Conservation (phyloP, 1,284 basidiomycete genomes). For the Phylloporus sp. region DNA sequence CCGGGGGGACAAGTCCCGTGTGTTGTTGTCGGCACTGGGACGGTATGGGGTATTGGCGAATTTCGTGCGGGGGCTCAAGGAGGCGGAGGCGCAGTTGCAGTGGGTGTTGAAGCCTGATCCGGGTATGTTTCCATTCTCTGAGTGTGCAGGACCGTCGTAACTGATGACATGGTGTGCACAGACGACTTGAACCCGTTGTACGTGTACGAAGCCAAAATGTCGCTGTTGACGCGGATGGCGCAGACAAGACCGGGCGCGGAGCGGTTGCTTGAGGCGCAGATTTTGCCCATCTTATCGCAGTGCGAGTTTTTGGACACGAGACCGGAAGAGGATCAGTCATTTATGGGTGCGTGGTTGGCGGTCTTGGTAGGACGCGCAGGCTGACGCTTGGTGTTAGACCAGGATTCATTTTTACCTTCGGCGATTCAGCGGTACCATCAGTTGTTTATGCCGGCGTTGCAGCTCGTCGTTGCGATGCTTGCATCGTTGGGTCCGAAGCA, state of each 20-base stretch:
- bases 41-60: conserved; percentile 83
- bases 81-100: conserved; percentile 80
- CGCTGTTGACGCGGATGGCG: conserved; percentile 84
- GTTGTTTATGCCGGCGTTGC: conserved; percentile 83
- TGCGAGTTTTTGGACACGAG: conserved; percentile 88
- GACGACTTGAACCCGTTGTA: conserved; percentile 92
- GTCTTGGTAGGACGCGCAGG: background rate
- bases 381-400: conserved; percentile 52
- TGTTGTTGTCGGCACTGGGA: conserved; percentile 63
- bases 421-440: conserved; percentile 90
- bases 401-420: conserved; percentile 86
- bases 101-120: conserved; percentile 88
- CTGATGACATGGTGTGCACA: conserved; percentile 41
- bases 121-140: conserved; percentile 51
- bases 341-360: conserved; percentile 62
- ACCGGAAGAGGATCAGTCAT: conserved; percentile 81
- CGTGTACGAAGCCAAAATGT: conserved; percentile 95
- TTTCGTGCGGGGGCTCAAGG: conserved; percentile 85
- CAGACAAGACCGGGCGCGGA: conserved; percentile 86
- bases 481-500: conserved; percentile 72
- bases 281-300: conserved; percentile 80
- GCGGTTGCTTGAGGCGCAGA: conserved; percentile 78
- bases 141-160: too few relatives aligned
- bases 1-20: conserved; percentile 62
- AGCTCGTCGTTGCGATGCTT: conserved; percentile 74